Conservation (phyloP, 768 basidiomycete genomes). For the Leccinum disarticulatum region DNA sequence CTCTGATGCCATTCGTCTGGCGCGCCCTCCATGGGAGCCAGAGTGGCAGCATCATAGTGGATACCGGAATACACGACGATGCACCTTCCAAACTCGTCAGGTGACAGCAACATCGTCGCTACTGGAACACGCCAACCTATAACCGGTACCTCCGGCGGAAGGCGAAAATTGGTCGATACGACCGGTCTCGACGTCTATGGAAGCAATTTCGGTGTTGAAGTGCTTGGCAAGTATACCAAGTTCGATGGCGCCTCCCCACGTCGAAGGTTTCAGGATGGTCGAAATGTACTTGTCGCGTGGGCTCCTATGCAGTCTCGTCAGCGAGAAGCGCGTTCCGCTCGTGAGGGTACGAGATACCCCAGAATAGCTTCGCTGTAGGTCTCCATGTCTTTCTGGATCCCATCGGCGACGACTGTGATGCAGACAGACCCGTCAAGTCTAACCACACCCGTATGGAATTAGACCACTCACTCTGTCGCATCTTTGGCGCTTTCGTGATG, state of each 20-base stretch:
- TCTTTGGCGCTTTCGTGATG: slow-evolving; percentile 61
- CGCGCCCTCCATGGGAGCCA: slow-evolving; percentile 75
- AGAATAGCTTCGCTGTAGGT: slow-evolving; percentile 85
- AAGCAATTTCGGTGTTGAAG: slow-evolving; percentile 83
- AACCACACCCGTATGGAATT: background rate
- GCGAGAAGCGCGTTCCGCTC: background rate
- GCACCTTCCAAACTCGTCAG: slow-evolving; percentile 41
- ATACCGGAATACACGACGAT: slow-evolving; percentile 94
- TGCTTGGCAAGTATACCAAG: slow-evolving; percentile 81
- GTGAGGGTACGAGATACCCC: slow-evolving; percentile 52
- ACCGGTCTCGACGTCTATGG: slow-evolving; percentile 90
- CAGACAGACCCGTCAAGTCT: slow-evolving; percentile 5
- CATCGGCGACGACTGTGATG: slow-evolving; percentile 76
- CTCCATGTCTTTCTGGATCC: slow-evolving; percentile 67
- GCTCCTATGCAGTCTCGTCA: slow-evolving; percentile 37
- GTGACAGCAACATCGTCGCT: background rate
- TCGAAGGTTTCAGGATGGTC: slow-evolving; percentile 74
- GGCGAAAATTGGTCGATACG: slow-evolving; percentile 77
- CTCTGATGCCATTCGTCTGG: slow-evolving; percentile 90
- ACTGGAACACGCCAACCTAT: slow-evolving; percentile 21
- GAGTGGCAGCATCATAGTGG: slow-evolving; percentile 89
- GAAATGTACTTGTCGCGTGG: slow-evolving; percentile 69
- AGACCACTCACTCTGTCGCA: slow-evolving; percentile 66
- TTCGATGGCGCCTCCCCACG: slow-evolving; percentile 98
- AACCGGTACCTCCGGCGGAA: slow-evolving; percentile 35